Evolutionary conservation across 345 rosid genomes (phyloP).

Genomic region (Passiflora organensis): DNA sequence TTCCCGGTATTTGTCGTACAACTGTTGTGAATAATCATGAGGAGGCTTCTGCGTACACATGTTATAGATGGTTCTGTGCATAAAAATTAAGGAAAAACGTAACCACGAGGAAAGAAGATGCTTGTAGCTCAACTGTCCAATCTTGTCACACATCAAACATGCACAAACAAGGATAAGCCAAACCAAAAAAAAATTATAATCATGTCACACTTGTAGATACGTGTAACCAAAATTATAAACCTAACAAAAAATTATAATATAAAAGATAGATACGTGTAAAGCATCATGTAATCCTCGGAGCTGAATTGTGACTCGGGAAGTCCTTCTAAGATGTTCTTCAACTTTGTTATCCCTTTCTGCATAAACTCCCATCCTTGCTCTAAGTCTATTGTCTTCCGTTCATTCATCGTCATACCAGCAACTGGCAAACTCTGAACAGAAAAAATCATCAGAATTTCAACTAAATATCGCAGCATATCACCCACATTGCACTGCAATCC

Average conservation of each 20-base stretch:
- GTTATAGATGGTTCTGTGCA: constrained; percentile 29
- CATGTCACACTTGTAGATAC: constrained; percentile 4
- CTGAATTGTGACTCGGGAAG: constrained; percentile 29
- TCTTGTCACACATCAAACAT: no score
- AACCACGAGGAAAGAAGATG: no score
- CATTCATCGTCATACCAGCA: constrained; percentile 42
- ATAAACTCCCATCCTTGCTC: constrained; percentile 90
- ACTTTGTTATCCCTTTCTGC: constrained; percentile 76
- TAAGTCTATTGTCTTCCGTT: constrained; percentile 66
- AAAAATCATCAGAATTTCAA: constrained; percentile 3
- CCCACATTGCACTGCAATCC: neutral
- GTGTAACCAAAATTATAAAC: constrained; percentile 31
- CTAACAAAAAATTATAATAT: no score
- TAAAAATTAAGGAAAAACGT: neutral
- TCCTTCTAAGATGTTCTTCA: constrained; percentile 67
- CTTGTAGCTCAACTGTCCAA: no score
- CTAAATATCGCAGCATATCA: neutral
- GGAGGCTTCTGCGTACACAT: constrained; percentile 38
- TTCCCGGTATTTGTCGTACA: constrained; percentile 28
- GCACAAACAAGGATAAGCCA: no score
- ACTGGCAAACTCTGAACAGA: neutral
- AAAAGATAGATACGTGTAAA: constrained; percentile 26
- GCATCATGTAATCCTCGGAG: constrained; percentile 37
- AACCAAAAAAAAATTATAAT: no score
- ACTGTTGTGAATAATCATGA: constrained; percentile 32